Percentiles rank a stretch among this genome's conserved stretches.
Conservation (phyloP, 2,329 filamentous ascomycete genomes). For the Sclerotinia subarctica region DNA sequence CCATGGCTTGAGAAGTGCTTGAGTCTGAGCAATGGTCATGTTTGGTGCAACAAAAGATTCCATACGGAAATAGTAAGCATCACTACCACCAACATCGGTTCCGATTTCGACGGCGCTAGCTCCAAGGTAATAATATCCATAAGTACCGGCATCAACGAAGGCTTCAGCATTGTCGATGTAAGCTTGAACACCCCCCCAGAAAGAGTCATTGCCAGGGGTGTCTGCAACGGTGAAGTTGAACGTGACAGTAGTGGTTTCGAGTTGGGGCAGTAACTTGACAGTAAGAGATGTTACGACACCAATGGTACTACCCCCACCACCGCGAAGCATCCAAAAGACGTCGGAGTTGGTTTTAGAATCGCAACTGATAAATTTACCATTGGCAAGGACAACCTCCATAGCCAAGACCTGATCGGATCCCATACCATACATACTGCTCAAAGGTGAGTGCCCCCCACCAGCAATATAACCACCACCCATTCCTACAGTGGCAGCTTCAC, state of each 20-base stretch:
- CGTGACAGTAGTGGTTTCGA: constrained; percentile 40
- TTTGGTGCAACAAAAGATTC: constrained; percentile 35
- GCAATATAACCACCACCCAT: constrained; percentile 51
- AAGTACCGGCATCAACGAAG: constrained; percentile 39
- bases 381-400: constrained; percentile 30
- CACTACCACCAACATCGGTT: constrained; percentile 36
- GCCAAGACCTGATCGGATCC: constrained; percentile 52
- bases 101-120: constrained; percentile 35
- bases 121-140: constrained; percentile 37
- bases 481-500: constrained; percentile 42
- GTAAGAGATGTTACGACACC: constrained; percentile 59
- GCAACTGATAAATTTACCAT: constrained; percentile 29
- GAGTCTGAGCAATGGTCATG: constrained; percentile 34
- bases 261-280: constrained; percentile 47
- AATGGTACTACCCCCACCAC: constrained; percentile 46
- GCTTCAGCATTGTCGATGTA: constrained; percentile 47
- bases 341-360: constrained; percentile 27
- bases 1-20: constrained; percentile 40
- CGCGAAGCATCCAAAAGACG: constrained; percentile 33
- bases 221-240: constrained; percentile 49
- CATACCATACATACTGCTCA: constrained; percentile 54
- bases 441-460: constrained; percentile 57
- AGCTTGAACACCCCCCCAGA: constrained; percentile 51
- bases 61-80: constrained; percentile 16
- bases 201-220: constrained; percentile 45